Evolutionary conservation across 2,329 filamentous ascomycete genomes (phyloP).

Genomic region (Aspergillus hiratsukae): DNA sequence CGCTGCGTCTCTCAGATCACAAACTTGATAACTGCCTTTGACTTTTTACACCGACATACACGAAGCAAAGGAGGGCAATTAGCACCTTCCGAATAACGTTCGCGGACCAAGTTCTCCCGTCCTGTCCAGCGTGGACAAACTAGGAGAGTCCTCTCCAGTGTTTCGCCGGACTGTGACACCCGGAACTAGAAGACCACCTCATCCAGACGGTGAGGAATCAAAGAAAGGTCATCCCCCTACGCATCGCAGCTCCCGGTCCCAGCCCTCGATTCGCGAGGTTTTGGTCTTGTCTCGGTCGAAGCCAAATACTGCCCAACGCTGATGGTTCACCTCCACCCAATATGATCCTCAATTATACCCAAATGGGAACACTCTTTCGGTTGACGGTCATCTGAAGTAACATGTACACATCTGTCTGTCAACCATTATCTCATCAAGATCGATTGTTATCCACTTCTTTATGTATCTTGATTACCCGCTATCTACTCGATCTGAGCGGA

Average conservation of each 20-base stretch:
- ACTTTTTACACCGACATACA: neutral
- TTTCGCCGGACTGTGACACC: neutral
- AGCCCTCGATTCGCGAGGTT: neutral
- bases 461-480: neutral
- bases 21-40: slow-evolving; percentile 2
- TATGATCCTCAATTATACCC: neutral
- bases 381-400: neutral
- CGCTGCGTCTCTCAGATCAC: slow-evolving; percentile 13
- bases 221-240: neutral
- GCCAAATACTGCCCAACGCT: neutral
- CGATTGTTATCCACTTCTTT: neutral
- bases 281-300: neutral
- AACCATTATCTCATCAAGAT: neutral
- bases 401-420: neutral
- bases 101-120: neutral
- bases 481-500: neutral
- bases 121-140: neutral
- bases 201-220: neutral
- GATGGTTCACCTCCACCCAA: neutral
- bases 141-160: neutral
- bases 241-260: too few species aligned
- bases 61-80: neutral
- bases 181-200: neutral
- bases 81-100: neutral
- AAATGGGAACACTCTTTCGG: neutral